Evolutionary conservation across 2,329 filamentous ascomycete genomes (phyloP).

Genomic region (Mycosphaerella arachidis): DNA sequence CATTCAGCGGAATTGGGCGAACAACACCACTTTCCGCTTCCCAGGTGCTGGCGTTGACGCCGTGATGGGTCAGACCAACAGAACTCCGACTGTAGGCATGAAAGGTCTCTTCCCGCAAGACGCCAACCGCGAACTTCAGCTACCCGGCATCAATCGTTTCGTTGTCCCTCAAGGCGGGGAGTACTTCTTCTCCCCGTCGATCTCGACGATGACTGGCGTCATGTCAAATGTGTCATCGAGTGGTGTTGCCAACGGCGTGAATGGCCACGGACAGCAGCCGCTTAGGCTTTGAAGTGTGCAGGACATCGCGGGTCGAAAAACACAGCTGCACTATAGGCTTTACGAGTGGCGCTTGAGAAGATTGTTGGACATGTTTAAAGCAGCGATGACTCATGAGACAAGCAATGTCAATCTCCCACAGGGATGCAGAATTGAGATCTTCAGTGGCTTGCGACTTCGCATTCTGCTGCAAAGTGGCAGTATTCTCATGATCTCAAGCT

Average conservation of each 20-base stretch:
- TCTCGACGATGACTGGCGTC: conserved; percentile 26
- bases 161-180: conserved; percentile 43
- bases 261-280: conserved; percentile 5
- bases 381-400: not conserved
- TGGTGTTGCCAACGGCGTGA: conserved; percentile 3
- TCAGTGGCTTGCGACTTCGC: no score
- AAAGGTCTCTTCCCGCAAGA: conserved; percentile 27
- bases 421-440: no score
- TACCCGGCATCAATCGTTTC: conserved; percentile 32
- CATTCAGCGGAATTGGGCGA: conserved; percentile 34
- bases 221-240: conserved; percentile 16
- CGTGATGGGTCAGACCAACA: conserved; percentile 34
- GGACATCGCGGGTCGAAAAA: not conserved
- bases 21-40: conserved; percentile 24
- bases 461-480: no score
- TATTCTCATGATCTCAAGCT: no score
- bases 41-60: conserved; percentile 35
- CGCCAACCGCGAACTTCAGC: conserved; percentile 16
- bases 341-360: not conserved
- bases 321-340: not conserved
- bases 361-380: not conserved
- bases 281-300: not conserved
- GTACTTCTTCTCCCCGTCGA: conserved; percentile 46
- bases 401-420: no score
- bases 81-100: conserved; percentile 20